Evolutionary conservation across 179 eudicot species (phyloP), one percentile per base, ranked within the genome.

Genomic region (Corrigiola litoralis): DNA sequence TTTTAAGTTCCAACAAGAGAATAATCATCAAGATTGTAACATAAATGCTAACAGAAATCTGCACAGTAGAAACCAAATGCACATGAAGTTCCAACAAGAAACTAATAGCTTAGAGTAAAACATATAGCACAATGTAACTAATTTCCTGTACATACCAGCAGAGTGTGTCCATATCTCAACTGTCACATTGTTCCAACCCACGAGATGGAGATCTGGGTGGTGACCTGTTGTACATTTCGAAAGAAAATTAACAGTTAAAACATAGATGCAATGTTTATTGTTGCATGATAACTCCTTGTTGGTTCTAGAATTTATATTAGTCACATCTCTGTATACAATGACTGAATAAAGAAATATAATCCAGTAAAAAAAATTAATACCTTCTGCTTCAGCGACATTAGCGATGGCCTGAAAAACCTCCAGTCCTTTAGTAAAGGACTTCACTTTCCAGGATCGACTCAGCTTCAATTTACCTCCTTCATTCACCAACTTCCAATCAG

Each of bases 121-220:
- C 61, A 61, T n/a, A 70, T 31, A 10, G 27, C 55, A 28, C 24
- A 21, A 58, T 40, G 48, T 37, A 54, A 41, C 13, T 32, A 33
- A 32, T n/a, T 48, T 36, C 16, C 33, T 6, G 47, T 28, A 37
- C 95, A 68, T 79, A 92, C 98, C 96, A 69, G 80, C 84, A 59
- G 96, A 71, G 81, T 92, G 98, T 4, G 98, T 92, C 90, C 95
- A 89, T 73, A 92, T 80, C 27, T 92, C 95, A 70, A 92, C 73
- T 46, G 75, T 84, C 73, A 87, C 85, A 47, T 87, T 89, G 79
- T 92, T 92, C 98, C 96, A 92, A 34, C 87, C 87, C 47, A 82
- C 85, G 64, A 92, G 95, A 76, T 89, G 96, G 77, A 92, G 87
- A 84, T 92, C 95, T 2, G 98, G 98, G 78, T 92, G 98, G 79